Conservation (phyloP, 2,329 filamentous ascomycete species). For the Diaporthe vaccinii region DNA sequence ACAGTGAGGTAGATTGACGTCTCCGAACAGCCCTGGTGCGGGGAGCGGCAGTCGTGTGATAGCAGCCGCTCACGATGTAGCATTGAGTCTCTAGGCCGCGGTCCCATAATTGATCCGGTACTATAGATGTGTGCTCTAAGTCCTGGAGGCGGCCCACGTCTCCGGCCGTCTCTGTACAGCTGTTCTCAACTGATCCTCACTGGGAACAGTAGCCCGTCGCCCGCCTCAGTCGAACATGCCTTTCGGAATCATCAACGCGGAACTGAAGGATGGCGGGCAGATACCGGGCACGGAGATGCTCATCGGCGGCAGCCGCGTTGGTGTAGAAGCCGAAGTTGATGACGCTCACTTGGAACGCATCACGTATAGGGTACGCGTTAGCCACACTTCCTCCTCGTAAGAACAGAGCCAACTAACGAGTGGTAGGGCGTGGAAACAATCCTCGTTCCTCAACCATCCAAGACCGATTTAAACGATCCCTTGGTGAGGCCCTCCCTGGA, state of each 20-base stretch:
- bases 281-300: slow-evolving; percentile 48
- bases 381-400: neutral
- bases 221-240: slow-evolving; percentile 41
- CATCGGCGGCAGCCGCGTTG: slow-evolving; percentile 41
- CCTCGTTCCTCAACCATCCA: slow-evolving; percentile 42
- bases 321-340: neutral
- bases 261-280: slow-evolving; percentile 35
- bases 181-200: neutral
- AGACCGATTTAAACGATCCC: slow-evolving; percentile 42
- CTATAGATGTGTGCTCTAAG: neutral
- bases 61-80: slow-evolving; percentile 15
- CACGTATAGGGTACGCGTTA: slow-evolving; percentile 29
- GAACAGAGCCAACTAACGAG: neutral
- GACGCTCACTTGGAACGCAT: slow-evolving; percentile 34
- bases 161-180: neutral
- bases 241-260: slow-evolving; percentile 47
- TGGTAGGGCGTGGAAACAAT: slow-evolving; percentile 42
- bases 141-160: neutral
- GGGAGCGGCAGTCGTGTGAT: slow-evolving; percentile 13
- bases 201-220: too few species aligned
- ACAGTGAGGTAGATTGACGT: slow-evolving; percentile 9
- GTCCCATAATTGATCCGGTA: slow-evolving; percentile 31
- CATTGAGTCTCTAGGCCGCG: slow-evolving; percentile 11
- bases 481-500: slow-evolving; percentile 31
- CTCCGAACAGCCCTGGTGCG: slow-evolving; percentile 26